Evolutionary conservation across 2,329 filamentous ascomycete species (phyloP).

Genomic region (Fusarium illudens): DNA sequence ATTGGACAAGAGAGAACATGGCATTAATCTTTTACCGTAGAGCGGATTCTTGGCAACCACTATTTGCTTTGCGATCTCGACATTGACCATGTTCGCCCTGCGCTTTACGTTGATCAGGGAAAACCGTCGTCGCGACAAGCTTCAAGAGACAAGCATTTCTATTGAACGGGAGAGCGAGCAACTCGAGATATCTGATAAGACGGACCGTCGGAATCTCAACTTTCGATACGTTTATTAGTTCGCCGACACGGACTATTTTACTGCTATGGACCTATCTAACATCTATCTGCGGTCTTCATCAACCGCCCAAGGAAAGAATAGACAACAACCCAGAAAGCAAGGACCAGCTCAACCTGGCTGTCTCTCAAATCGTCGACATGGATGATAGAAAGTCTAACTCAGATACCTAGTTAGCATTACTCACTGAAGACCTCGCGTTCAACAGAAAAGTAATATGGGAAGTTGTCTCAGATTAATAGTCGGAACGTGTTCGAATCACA

Average conservation of each 20-base stretch:
- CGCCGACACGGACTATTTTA: neutral
- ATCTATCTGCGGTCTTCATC: too few relatives aligned
- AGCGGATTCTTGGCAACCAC: slow-evolving; percentile 35
- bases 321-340: too few relatives aligned
- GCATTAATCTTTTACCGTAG: slow-evolving; percentile 2
- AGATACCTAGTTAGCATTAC: neutral
- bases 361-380: neutral
- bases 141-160: neutral
- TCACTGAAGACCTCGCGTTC: neutral
- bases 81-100: slow-evolving; percentile 19
- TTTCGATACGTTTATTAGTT: slow-evolving; percentile 37
- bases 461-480: slow-evolving; percentile 1
- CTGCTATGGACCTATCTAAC: too few relatives aligned
- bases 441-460: neutral
- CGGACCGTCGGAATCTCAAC: slow-evolving; percentile 24
- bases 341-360: too few relatives aligned
- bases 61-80: slow-evolving; percentile 32
- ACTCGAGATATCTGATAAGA: slow-evolving; percentile 33
- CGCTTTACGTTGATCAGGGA: slow-evolving; percentile 24
- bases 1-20: fast-evolving
- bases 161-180: neutral
- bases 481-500: neutral
- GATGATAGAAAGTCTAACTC: neutral
- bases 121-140: slow-evolving; percentile 27
- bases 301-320: too few relatives aligned